Percentiles rank a stretch among this genome's conserved stretches.
Conservation (phyloP, 495 filamentous ascomycete species). For the Aspergillus mulundensis region DNA sequence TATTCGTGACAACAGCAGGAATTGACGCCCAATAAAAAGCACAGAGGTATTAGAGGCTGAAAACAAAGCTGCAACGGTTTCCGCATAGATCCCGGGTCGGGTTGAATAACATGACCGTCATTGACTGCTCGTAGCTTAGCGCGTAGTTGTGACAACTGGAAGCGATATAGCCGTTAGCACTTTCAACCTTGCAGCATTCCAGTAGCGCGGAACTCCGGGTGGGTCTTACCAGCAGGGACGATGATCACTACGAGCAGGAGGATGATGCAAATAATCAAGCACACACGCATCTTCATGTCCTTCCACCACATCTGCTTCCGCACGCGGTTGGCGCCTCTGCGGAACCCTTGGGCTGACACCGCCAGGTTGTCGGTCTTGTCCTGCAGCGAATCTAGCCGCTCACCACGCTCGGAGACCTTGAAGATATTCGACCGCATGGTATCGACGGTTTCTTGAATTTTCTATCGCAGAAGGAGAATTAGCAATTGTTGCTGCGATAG, state of each 20-base stretch:
- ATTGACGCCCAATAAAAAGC: constrained; percentile 36
- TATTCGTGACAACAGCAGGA: constrained; percentile 39
- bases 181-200: neutral
- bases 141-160: constrained; percentile 30
- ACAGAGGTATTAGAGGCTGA: constrained; percentile 43
- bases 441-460: constrained; percentile 93
- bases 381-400: constrained; percentile 81
- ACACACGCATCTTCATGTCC: constrained; percentile 99
- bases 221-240: constrained; percentile 69
- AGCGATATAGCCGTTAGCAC: constrained; percentile 16
- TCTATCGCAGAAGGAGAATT: constrained; percentile 47
- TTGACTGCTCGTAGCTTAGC: constrained; percentile 25
- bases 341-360: constrained; percentile 86
- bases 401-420: constrained; percentile 88
- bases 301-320: constrained; percentile 95
- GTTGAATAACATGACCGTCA: constrained; percentile 28
- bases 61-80: constrained; percentile 35
- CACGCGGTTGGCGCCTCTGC: constrained; percentile 89
- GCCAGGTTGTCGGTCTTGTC: constrained; percentile 95
- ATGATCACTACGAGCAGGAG: constrained; percentile 88
- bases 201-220: constrained; percentile 2
- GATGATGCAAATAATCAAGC: constrained; percentile 82
- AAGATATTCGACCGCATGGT: constrained; percentile 95
- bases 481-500: constrained; percentile 5
- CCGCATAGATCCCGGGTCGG: constrained; percentile 30